These are phyloP conservation scores for Neopestalotiopsis sp. DNA, from an alignment of 2,329 filamentous ascomycete genomes.

Conservation along the genomic window DNA sequence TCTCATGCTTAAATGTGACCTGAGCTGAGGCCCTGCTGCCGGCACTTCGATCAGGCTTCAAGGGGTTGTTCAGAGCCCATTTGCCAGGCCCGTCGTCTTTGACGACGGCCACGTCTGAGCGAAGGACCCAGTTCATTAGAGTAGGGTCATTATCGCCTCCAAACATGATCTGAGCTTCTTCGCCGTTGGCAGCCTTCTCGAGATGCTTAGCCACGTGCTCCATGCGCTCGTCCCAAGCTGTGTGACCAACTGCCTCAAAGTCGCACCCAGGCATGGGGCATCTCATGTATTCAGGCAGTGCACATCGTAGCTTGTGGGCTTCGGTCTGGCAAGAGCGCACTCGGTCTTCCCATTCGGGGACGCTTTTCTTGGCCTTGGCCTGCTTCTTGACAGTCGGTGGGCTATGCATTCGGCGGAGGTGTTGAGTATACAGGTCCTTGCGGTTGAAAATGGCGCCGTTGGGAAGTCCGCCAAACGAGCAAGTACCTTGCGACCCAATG, in stretches of 20 bases:
- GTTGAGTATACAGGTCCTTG: constrained; percentile 90
- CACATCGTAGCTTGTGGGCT: constrained; percentile 65
- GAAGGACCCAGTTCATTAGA: constrained; percentile 36
- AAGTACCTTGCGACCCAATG: constrained; percentile 19
- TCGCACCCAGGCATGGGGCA: constrained; percentile 70
- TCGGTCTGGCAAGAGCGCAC: constrained; percentile 61
- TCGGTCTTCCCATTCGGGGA: constrained; percentile 54
- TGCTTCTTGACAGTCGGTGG: constrained; percentile 49
- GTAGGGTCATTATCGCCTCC: constrained; percentile 34
- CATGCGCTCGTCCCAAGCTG: constrained; percentile 81
- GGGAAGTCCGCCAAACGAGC: constrained; percentile 38
- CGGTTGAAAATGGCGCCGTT: constrained; percentile 79
- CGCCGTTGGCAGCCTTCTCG: constrained; percentile 55
- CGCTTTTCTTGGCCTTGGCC: constrained; percentile 41
- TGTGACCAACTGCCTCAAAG: constrained; percentile 62
- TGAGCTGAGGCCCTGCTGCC: constrained; percentile 21
- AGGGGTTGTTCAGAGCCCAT: constrained; percentile 36
- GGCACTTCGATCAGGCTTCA: constrained; percentile 27
- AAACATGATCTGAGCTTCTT: constrained; percentile 34
- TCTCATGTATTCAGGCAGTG: constrained; percentile 62
- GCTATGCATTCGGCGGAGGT: constrained; percentile 84
- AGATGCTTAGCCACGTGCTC: constrained; percentile 87
- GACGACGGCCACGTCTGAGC: constrained; percentile 37
- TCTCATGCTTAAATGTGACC: not conserved
- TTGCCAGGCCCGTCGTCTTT: constrained; percentile 28